Conservation (phyloP, 805 yeast genomes). For the Wickerhamomyces alni region DNA sequence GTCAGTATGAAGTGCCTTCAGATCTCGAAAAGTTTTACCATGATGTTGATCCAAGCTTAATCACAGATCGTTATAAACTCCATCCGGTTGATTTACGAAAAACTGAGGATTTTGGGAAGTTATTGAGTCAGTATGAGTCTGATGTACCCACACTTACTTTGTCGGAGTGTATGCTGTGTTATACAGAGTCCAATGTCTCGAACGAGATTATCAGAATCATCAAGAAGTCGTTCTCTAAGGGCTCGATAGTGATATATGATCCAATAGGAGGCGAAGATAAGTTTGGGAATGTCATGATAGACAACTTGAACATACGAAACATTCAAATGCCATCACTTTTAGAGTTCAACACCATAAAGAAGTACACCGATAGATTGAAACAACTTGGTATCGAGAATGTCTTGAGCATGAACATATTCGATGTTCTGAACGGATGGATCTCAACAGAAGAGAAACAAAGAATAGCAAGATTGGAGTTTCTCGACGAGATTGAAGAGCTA, state of each 20-base stretch:
- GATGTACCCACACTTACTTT: constrained; percentile 41
- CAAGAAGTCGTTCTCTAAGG: constrained; percentile 15
- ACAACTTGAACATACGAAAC: constrained; percentile 40
- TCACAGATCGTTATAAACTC: constrained; percentile 20
- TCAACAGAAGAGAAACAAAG: constrained; percentile 31
- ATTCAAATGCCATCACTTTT: constrained; percentile 35
- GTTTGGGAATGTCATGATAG: constrained; percentile 51
- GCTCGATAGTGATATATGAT: constrained; percentile 41
- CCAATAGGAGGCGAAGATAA: constrained; percentile 50
- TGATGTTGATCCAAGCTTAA: constrained; percentile 23
- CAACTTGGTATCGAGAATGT: constrained; percentile 12
- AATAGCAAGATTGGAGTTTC: constrained; percentile 41
- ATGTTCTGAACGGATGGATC: constrained; percentile 27
- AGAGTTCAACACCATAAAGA: constrained; percentile 31
- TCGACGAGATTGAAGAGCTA: constrained; percentile 58
- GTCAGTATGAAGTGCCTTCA: background rate
- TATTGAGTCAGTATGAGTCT: constrained; percentile 15
- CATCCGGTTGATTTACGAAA: constrained; percentile 30
- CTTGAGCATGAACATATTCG: constrained; percentile 27
- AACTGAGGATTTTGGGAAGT: constrained; percentile 21
- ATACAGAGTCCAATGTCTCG: constrained; percentile 38
- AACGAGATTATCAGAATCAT: constrained; percentile 31
- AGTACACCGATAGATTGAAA: constrained; percentile 14
- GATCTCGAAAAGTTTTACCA: constrained; percentile 7
- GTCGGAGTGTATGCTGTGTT: constrained; percentile 57